Evolutionary conservation across 345 rosid genomes (phyloP), one percentile per base, ranked within the genome.

Genomic region (Eucalyptus curtisii): DNA sequence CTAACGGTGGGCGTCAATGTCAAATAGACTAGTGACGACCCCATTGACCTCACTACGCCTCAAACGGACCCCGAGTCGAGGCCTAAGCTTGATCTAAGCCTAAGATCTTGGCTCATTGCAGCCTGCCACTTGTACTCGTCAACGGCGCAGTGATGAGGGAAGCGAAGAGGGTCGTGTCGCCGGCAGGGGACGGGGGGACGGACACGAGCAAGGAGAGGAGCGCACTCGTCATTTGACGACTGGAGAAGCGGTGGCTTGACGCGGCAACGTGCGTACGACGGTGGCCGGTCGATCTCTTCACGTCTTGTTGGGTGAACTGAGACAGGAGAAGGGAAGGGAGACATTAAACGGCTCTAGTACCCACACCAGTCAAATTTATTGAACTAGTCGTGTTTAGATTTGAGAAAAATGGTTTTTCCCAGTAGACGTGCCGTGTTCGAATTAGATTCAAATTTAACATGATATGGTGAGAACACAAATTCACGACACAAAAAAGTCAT

Each of bases 41-140:
- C 61, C 61, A 24, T 55, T 22, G 61, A 55, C 27, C 61, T 55
- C 6, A 27, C 61, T 0, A 55, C 61, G 0, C 66, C 4, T 12
- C 31, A 0, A 0, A 27, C 30, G 31, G 66, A 59, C 8, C 31
- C 66, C 14, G 16, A 12, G n/a, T 59, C 8, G 2, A 5, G 66
- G 16, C 15, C 66, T 27, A 5, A 59, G 66, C 4, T 27, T 27
- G 66, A 27, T 59, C n/a, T 12, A 12, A 11, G 68, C 68, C 68
- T 59, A 16, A 12, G 31, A 27, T 59, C 68, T 3, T 0, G 66
- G 7, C 31, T 27, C 15, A 27, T 59, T 13, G 64, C 64, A 10
- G 13, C 64, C 30, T 5, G n/a, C n/a, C 64, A 57, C 14, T 27
- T 11, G n/a, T 57, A 10, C n/a, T 25, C n/a, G 64, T 59, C 68